Evolutionary conservation across 2,329 filamentous ascomycete genomes (phyloP), one percentile per base, ranked within the genome.

Genomic region (Neopestalotiopsis sp.): DNA sequence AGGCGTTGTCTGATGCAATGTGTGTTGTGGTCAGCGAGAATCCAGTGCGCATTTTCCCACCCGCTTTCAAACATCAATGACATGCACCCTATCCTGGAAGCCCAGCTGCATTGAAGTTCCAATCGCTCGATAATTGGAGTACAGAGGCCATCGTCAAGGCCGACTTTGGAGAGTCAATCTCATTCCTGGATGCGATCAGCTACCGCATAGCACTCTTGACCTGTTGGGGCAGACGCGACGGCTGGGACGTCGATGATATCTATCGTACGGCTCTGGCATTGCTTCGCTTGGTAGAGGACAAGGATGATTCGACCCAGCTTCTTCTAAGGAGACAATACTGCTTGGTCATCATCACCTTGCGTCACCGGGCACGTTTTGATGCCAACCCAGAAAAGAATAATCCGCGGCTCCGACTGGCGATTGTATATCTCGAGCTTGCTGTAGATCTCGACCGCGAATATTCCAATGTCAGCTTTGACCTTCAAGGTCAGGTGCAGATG

Each of bases 381-480:
- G 14, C 24, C 57, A 59, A 32, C n/a, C 30, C 57, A 59, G 4
- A 13, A 10, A 28, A 4, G 9, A 14, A 34, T 9, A 59, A 34
- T 28, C 24, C 28, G 30, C 57, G 57, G n/a, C 7, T 59, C 14
- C n/a, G 24, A 17, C 1, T 59, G 20, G 30, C 57, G 10, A 59
- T 59, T 30, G 3, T 1, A 24, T 28, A 30, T 24, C 57, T 38
- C 34, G 34, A 38, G 34, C 34, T 10, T 38, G 34, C 24, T 28
- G 24, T 28, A 28, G 14, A 58, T 9, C 5, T 30, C 5, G 56
- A 20, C 17, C 24, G 20, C 56, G 5, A 59, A 34, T 28, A 30
- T 59, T 20, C 10, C 20, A n/a, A 59, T 24, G 14, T 30, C n/a
- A 59, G 57, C 57, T 28, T 59, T 59, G 57, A 59, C n/a, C 57